These are phyloP conservation scores for Phytophthora uliginosa DNA, from an alignment of 352 stramenopile species.

Conservation along the genomic window DNA sequence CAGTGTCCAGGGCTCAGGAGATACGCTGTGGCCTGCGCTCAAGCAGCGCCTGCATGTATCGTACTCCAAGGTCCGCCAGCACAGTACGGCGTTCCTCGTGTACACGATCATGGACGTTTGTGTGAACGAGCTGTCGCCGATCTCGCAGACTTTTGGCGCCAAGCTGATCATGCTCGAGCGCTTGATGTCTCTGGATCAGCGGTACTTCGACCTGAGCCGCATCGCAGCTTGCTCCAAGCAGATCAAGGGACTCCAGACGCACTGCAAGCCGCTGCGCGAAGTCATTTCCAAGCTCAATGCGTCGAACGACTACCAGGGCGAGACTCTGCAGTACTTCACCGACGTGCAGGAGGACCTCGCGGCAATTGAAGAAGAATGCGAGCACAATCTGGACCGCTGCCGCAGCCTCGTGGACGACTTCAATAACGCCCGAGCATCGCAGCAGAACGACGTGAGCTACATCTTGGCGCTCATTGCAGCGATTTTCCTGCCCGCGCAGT, in stretches of 20 bases:
- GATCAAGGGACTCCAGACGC: conserved; percentile 69
- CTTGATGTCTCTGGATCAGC: conserved; percentile 54
- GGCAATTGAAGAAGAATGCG: conserved; percentile 78
- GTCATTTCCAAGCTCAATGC: conserved; percentile 67
- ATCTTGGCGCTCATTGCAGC: conserved; percentile 80
- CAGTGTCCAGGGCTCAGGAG: conserved; percentile 58
- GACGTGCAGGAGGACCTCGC: conserved; percentile 86
- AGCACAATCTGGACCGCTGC: conserved; percentile 77
- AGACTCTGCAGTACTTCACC: conserved; percentile 78
- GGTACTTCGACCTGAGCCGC: conserved; percentile 58
- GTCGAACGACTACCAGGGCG: conserved; percentile 71
- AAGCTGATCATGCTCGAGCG: conserved; percentile 78
- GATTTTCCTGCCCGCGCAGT: conserved; percentile 85
- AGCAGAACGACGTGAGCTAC: conserved; percentile 83
- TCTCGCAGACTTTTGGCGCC: conserved; percentile 72
- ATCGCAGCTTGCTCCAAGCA: conserved; percentile 63
- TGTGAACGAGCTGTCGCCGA: conserved; percentile 81
- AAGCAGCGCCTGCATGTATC: conserved; percentile 69
- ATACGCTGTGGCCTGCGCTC: conserved; percentile 56
- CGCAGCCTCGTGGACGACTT: conserved; percentile 71
- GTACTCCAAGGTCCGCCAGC: conserved; percentile 86
- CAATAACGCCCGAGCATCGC: conserved; percentile 61
- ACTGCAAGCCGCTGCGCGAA: conserved; percentile 73
- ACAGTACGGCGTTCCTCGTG: conserved; percentile 72
- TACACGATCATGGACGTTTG: conserved; percentile 83